phyloP scores from a whole-genome alignment of 1,284 basidiomycete species.

The Thecaphora frezii region DNA sequence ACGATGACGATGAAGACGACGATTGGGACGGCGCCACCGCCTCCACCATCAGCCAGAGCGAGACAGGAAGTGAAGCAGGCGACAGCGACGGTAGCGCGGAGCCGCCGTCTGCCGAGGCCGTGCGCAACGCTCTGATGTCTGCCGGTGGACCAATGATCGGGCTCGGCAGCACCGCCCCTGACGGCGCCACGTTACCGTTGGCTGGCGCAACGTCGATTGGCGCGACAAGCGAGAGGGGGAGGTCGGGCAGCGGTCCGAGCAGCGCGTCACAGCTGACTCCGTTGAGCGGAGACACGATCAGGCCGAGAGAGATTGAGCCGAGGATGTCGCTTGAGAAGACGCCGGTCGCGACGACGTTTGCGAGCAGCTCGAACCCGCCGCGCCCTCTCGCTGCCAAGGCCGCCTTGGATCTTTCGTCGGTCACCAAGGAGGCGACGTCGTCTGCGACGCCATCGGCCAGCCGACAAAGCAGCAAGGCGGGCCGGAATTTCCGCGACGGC shows the following conservation, averaged over 20 bases:
- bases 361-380: background rate
- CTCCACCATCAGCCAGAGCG: constrained; percentile 26
- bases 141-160: constrained; percentile 24
- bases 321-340: background rate
- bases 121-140: constrained; percentile 29
- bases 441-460: too few species aligned
- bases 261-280: background rate
- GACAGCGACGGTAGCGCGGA: constrained; percentile 23
- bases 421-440: too few species aligned
- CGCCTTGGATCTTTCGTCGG: background rate
- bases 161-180: background rate
- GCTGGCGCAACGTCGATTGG: background rate
- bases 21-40: constrained; percentile 29
- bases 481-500: constrained; percentile 31
- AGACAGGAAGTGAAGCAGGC: constrained; percentile 22
- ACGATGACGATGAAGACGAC: constrained; percentile 50
- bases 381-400: background rate
- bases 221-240: background rate
- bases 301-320: background rate
- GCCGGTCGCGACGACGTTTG: background rate
- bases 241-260: background rate
- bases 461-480: constrained; percentile 12
- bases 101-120: constrained; percentile 24
- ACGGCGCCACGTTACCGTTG: background rate
- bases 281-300: background rate